Conservation (phyloP, 2,329 filamentous ascomycete genomes). For the Fusarium sp. region DNA sequence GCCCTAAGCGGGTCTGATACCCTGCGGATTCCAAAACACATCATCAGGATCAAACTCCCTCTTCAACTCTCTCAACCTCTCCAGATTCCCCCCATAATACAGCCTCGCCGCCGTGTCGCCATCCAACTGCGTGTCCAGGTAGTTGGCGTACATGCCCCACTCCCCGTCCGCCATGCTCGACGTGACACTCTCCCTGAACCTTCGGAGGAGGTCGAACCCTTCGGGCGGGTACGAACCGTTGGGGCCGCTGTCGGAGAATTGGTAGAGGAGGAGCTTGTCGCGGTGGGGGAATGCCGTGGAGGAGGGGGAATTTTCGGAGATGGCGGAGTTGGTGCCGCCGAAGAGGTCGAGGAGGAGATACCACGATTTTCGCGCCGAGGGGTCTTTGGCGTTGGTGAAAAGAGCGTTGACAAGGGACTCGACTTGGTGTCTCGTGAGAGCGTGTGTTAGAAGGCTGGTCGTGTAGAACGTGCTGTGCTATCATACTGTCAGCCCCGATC, state of each 20-base stretch:
- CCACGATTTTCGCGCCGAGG: slow-evolving; percentile 30
- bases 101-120: slow-evolving; percentile 48
- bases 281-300: slow-evolving; percentile 55
- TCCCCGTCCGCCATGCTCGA: slow-evolving; percentile 39
- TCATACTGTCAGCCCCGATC: background rate
- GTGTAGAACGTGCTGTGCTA: slow-evolving; percentile 48
- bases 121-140: slow-evolving; percentile 52
- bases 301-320: slow-evolving; percentile 43
- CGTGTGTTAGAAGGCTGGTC: slow-evolving; percentile 46
- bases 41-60: slow-evolving; percentile 51
- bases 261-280: slow-evolving; percentile 62
- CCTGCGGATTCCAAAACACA: slow-evolving; percentile 56
- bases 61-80: slow-evolving; percentile 51
- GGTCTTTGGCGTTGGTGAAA: slow-evolving; percentile 32
- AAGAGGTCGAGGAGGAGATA: slow-evolving; percentile 47
- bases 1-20: slow-evolving; percentile 24
- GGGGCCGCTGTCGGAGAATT: slow-evolving; percentile 58
- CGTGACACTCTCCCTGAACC: slow-evolving; percentile 51
- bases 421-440: slow-evolving; percentile 39
- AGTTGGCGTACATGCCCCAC: slow-evolving; percentile 58
- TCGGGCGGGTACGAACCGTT: slow-evolving; percentile 46
- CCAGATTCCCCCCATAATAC: slow-evolving; percentile 54
- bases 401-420: slow-evolving; percentile 34
- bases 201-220: slow-evolving; percentile 50
- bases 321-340: slow-evolving; percentile 51